Percentiles rank a stretch among this genome's conserved stretches.
These are phyloP conservation scores for Ramaria sp. DNA, from an alignment of 768 basidiomycete genomes.

Conservation along the genomic window DNA sequence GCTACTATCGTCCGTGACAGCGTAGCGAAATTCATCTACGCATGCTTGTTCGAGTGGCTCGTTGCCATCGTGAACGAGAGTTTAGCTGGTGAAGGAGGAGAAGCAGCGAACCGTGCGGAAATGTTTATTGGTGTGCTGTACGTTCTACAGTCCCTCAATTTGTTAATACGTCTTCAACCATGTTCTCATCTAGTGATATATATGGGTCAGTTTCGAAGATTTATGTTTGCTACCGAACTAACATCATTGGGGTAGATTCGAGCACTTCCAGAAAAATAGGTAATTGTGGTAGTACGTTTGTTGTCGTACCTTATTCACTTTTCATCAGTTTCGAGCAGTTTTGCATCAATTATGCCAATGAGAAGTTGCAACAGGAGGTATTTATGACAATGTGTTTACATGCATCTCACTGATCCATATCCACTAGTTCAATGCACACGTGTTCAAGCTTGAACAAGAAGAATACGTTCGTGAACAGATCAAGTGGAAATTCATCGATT, in stretches of 20 bases:
- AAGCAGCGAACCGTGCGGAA: conserved; percentile 80
- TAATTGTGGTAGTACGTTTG: conserved; percentile 17
- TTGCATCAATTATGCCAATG: conserved; percentile 99
- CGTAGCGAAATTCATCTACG: conserved; percentile 97
- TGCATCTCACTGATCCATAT: background rate
- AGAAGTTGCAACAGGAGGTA: conserved; percentile 95
- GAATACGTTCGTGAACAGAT: conserved; percentile 98
- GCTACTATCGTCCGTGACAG: conserved; percentile 92
- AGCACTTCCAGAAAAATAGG: conserved; percentile 84
- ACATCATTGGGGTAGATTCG: conserved; percentile 36
- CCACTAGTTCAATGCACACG: conserved; percentile 91
- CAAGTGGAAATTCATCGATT: conserved; percentile 99
- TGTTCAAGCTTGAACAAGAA: conserved; percentile 98
- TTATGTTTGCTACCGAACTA: background rate
- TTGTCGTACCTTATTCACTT: conserved; percentile 29
- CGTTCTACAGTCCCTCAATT: background rate
- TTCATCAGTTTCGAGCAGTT: conserved; percentile 71
- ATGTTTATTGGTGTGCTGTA: conserved; percentile 95
- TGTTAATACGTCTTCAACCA: background rate
- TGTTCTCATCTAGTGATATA: conserved; percentile 62
- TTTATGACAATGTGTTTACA: conserved; percentile 10
- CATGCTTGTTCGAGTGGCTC: conserved; percentile 97
- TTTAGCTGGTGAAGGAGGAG: conserved; percentile 88
- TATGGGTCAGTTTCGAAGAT: conserved; percentile 41
- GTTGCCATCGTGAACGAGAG: conserved; percentile 97